These are phyloP conservation scores for Ophiosphaerella herpotricha DNA, from an alignment of 2,329 filamentous ascomycete species.

Conservation along the genomic window DNA sequence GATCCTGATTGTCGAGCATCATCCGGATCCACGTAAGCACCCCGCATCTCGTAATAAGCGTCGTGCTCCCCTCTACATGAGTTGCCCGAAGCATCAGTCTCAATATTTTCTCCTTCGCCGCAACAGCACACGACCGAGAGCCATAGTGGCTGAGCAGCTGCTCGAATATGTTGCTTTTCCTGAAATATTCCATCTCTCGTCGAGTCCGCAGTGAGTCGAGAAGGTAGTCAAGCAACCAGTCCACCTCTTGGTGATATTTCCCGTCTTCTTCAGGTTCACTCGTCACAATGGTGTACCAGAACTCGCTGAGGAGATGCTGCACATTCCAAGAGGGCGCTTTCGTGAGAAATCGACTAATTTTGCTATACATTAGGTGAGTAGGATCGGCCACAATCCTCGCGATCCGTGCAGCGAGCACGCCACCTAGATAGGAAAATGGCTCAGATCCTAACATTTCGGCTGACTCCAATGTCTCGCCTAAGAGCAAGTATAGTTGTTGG, in stretches of 20 bases:
- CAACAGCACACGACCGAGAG: constrained; percentile 66
- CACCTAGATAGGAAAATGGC: constrained; percentile 71
- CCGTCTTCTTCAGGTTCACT: constrained; percentile 76
- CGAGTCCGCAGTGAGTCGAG: constrained; percentile 67
- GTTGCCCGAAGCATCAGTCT: constrained; percentile 68
- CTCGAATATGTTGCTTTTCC: constrained; percentile 71
- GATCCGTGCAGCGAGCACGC: constrained; percentile 74
- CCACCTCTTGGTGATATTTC: constrained; percentile 67
- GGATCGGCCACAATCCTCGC: constrained; percentile 75
- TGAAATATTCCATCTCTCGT: constrained; percentile 64
- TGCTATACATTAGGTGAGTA: constrained; percentile 80
- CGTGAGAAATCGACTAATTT: constrained; percentile 83
- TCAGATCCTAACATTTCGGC: constrained; percentile 34
- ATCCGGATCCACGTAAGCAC: constrained; percentile 75
- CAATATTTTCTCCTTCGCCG: constrained; percentile 66
- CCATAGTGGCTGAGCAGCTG: constrained; percentile 71
- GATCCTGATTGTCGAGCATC: constrained; percentile 55
- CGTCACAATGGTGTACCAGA: constrained; percentile 73
- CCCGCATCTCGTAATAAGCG: constrained; percentile 77
- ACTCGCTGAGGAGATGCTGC: constrained; percentile 60
- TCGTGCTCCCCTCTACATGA: constrained; percentile 74
- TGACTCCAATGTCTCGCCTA: constrained; percentile 81
- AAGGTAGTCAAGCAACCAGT: constrained; percentile 75
- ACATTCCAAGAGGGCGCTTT: constrained; percentile 75
- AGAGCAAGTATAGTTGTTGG: constrained; percentile 76